Percentiles rank a stretch among this genome's conserved stretches.
phyloP scores from a whole-genome alignment of 2,329 filamentous ascomycete species.

The Rhynchosporium secalis region DNA sequence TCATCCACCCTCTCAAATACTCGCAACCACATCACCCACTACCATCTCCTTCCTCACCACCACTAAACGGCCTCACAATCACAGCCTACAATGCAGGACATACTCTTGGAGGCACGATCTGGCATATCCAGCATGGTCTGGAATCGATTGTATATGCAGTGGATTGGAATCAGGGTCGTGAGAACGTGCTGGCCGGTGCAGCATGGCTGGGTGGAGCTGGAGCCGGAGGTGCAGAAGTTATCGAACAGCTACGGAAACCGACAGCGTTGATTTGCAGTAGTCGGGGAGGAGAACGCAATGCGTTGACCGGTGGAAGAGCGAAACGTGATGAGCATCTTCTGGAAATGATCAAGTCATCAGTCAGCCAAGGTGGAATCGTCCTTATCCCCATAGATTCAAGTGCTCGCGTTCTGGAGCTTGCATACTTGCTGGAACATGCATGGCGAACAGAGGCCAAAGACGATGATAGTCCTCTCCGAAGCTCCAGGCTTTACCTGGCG shows the following conservation, averaged over 20 bases:
- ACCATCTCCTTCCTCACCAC: slow-evolving; percentile 82
- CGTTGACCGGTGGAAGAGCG: slow-evolving; percentile 69
- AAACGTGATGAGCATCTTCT: slow-evolving; percentile 85
- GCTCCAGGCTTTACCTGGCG: slow-evolving; percentile 73
- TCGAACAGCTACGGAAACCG: slow-evolving; percentile 89
- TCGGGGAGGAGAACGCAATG: slow-evolving; percentile 70
- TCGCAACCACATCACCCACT: slow-evolving; percentile 92
- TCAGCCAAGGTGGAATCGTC: slow-evolving; percentile 83
- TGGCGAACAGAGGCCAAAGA: slow-evolving; percentile 70
- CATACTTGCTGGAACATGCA: slow-evolving; percentile 88
- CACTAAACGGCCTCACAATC: slow-evolving; percentile 86
- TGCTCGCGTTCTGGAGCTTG: slow-evolving; percentile 87
- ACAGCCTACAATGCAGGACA: slow-evolving; percentile 97
- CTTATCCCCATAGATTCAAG: slow-evolving; percentile 94
- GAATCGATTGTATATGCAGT: slow-evolving; percentile 97
- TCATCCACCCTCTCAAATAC: slow-evolving; percentile 92
- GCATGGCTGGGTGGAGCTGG: slow-evolving; percentile 87
- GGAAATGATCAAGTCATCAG: slow-evolving; percentile 75
- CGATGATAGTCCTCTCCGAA: slow-evolving; percentile 52
- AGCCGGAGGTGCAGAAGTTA: slow-evolving; percentile 81
- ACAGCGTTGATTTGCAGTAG: slow-evolving; percentile 93
- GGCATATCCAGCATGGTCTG: slow-evolving; percentile 95
- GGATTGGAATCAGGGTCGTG: slow-evolving; percentile 96
- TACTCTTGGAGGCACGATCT: slow-evolving; percentile 94
- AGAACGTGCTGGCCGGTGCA: slow-evolving; percentile 90